phyloP scores from a whole-genome alignment of 768 basidiomycete species.

The Fomitopsis pulvina region DNA sequence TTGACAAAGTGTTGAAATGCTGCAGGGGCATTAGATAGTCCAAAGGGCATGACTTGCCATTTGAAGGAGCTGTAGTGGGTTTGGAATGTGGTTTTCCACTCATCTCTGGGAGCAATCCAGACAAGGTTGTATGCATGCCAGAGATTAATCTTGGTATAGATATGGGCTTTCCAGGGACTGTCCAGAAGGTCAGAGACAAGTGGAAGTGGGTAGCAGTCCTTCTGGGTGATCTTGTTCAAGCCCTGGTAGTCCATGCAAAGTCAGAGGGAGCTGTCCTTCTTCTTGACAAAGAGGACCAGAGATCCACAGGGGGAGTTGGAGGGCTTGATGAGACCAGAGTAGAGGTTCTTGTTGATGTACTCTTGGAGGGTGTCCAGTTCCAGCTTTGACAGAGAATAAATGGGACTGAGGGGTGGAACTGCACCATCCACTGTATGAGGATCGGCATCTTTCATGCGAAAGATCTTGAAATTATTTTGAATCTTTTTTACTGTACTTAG shows the following conservation, averaged over 20 bases:
- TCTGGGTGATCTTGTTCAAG: slow-evolving; percentile 28
- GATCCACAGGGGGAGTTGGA: slow-evolving; percentile 21
- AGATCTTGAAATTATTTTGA: no score
- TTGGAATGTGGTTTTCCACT: slow-evolving; percentile 35
- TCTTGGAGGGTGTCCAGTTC: slow-evolving; percentile 29
- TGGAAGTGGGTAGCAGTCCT: slow-evolving; percentile 28
- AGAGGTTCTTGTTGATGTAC: slow-evolving; percentile 31
- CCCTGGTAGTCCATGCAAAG: slow-evolving; percentile 22
- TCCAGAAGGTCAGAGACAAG: slow-evolving; percentile 27
- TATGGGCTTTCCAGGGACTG: slow-evolving; percentile 8
- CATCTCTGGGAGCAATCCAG: slow-evolving; percentile 29
- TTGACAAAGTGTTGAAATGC: slow-evolving; percentile 15
- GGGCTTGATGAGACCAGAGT: slow-evolving; percentile 23
- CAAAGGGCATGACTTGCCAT: slow-evolving; percentile 29
- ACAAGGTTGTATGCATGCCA: slow-evolving; percentile 35
- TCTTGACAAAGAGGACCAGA: slow-evolving; percentile 23
- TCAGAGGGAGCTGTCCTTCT: slow-evolving; percentile 19
- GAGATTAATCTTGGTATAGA: slow-evolving; percentile 35
- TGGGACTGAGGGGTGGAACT: slow-evolving; percentile 19
- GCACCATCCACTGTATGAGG: no score
- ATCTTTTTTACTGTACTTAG: no score
- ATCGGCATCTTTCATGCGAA: no score
- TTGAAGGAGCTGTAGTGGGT: slow-evolving; percentile 30
- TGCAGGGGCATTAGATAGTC: slow-evolving; percentile 19
- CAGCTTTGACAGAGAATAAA: slow-evolving; percentile 18